phyloP scores from a whole-genome alignment of 2,329 filamentous ascomycete genomes.

The Tolypocladium paradoxum region DNA sequence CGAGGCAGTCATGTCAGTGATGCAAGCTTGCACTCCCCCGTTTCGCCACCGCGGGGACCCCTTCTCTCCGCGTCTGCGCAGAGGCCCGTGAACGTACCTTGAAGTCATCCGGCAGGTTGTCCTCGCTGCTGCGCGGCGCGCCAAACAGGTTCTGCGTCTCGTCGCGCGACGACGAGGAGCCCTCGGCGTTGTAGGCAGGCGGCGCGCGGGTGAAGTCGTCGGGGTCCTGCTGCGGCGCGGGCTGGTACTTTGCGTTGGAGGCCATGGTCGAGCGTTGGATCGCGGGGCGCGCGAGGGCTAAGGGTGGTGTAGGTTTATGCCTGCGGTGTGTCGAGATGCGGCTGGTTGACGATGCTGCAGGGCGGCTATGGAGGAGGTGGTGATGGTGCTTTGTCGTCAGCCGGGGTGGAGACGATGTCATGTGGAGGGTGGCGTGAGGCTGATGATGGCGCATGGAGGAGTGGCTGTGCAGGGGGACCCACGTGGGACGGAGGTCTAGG shows the following conservation, averaged over 20 bases:
- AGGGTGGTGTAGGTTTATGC: background rate
- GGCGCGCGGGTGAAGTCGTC: constrained; percentile 73
- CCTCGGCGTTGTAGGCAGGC: constrained; percentile 60
- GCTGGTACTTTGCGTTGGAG: constrained; percentile 69
- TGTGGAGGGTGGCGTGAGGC: background rate
- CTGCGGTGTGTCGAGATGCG: background rate
- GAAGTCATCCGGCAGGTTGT: constrained; percentile 95
- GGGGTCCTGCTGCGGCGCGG: constrained; percentile 77
- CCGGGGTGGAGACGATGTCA: background rate
- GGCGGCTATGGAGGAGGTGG: background rate
- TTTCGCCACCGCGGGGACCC: background rate
- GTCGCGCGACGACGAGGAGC: constrained; percentile 36
- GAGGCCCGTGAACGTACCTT: constrained; percentile 44
- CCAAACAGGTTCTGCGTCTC: constrained; percentile 50
- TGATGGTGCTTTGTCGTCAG: background rate
- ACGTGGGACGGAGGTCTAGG: background rate
- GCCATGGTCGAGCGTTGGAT: constrained; percentile 41
- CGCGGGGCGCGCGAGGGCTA: background rate
- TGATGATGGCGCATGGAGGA: background rate
- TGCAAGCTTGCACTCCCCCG: background rate
- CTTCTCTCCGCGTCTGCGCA: background rate
- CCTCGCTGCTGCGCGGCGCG: constrained; percentile 66
- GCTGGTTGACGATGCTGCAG: background rate
- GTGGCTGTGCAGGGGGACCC: background rate
- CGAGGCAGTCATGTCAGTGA: background rate